Percentiles rank a stretch among this genome's conserved stretches.
Conservation (phyloP, 805 yeast genomes). For the Lipomyces kockii region DNA sequence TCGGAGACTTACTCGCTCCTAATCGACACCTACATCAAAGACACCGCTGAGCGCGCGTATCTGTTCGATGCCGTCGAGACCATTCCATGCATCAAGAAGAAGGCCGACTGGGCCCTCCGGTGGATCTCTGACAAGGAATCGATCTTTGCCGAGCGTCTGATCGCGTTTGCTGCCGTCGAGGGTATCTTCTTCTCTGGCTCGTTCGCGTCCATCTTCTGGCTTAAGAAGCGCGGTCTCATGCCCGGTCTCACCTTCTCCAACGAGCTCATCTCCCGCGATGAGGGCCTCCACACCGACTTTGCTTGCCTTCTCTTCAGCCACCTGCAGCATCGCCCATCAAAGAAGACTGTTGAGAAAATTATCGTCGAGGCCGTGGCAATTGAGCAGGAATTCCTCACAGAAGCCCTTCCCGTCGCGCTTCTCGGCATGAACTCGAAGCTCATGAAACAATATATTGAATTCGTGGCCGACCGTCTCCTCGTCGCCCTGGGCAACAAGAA, state of each 20-base stretch:
- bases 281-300: slow-evolving; percentile 98
- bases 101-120: slow-evolving; percentile 98
- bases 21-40: slow-evolving; percentile 94
- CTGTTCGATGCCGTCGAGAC: slow-evolving; percentile 95
- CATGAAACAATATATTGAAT: slow-evolving; percentile 98
- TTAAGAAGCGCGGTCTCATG: slow-evolving; percentile 98
- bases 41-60: slow-evolving; percentile 88
- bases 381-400: slow-evolving; percentile 92
- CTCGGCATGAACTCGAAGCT: slow-evolving; percentile 92
- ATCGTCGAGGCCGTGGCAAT: slow-evolving; percentile 94
- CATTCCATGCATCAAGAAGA: slow-evolving; percentile 93
- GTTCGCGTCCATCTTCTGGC: slow-evolving; percentile 98
- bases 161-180: slow-evolving; percentile 98
- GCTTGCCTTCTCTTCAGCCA: slow-evolving; percentile 95
- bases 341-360: slow-evolving; percentile 76
- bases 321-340: slow-evolving; percentile 84
- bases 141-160: slow-evolving; percentile 90
- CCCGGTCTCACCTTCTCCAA: slow-evolving; percentile 98
- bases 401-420: slow-evolving; percentile 90
- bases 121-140: slow-evolving; percentile 93
- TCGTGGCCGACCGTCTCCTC: slow-evolving; percentile 93
- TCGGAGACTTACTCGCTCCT: slow-evolving; percentile 95
- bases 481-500: slow-evolving; percentile 90
- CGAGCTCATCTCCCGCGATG: slow-evolving; percentile 97
- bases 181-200: slow-evolving; percentile 99